Base-by-base conservation (phyloP, 768 basidiomycete genomes). In the Amanita muscaria region DNA sequence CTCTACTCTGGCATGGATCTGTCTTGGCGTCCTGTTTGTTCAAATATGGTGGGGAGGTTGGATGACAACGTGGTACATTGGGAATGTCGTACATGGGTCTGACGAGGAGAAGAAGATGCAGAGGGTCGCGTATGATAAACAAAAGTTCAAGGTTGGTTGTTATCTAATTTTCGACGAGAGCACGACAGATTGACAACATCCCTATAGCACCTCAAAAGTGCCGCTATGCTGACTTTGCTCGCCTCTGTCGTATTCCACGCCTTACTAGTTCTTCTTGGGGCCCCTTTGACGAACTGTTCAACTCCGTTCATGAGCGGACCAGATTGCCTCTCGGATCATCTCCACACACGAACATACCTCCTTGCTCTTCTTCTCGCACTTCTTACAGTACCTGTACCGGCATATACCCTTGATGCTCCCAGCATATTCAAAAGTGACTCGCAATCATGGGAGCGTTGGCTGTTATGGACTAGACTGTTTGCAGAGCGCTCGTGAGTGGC, bases 391-490 rank as follows among this genome's bases (percentile, higher is more conserved):
- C 84, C 82, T 52, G 69, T 82, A 0, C 80, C 88, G 8, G 73
- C 79, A 2, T 87, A 84, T 56, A 69, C 78, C 2, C 66, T 90
- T 14, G 87, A 87, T 5, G 50, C 68, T 2, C 84, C 87, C 5
- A 19, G 15, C 0, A 71, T 70, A 29, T 51, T 76, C 12, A 60
- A 62, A 16, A 59, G 58, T 15, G 64, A 66, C 36, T 62, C 68
- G 5, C 56, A 61, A 12, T 68, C 80, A 1, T 55, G 79, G 27
- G 59, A 77, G 42, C 73, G 70, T 35, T 71, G 83, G 33, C 69
- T 80, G 57, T 74, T 75, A 5, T 89, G 88, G 83, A 70, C 77
- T 18, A 74, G 87, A 40, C 67, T 97, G 31, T 92, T 93, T 56
- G 84, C 76, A 38, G 85, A 91, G 51, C 64, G 87, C 49, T 72